phyloP scores from a whole-genome alignment of 305 asterid species.

The Solanum aculeatissimum region DNA sequence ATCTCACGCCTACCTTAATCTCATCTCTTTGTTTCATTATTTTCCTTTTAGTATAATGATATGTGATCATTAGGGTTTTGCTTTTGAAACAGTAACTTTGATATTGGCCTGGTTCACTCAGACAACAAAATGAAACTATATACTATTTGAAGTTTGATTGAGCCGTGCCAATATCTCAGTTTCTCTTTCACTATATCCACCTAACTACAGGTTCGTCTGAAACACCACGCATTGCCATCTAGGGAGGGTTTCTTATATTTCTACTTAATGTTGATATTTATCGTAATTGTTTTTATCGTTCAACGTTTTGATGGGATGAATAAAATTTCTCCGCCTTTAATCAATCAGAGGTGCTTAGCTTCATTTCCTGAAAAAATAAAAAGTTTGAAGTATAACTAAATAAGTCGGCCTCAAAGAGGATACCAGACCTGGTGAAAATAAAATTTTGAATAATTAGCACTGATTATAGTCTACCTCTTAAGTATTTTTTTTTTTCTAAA shows the following conservation, averaged over 20 bases:
- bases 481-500: background rate
- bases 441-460: background rate
- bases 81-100: background rate
- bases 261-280: background rate
- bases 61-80: too few relatives aligned
- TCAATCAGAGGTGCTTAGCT: background rate
- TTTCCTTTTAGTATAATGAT: background rate
- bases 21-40: background rate
- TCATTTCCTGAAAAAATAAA: background rate
- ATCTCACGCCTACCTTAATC: background rate
- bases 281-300: background rate
- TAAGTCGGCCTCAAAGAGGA: too few relatives aligned
- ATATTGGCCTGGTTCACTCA: constrained; percentile 5
- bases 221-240: background rate
- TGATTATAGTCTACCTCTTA: background rate
- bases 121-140: background rate
- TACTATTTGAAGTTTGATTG: constrained; percentile 14
- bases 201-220: background rate
- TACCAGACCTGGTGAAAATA: background rate
- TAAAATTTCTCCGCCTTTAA: background rate
- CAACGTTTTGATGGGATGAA: background rate
- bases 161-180: constrained; percentile 46
- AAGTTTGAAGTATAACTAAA: too few relatives aligned
- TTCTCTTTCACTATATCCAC: background rate
- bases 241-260: background rate